A percentile compares a stretch with the other conserved stretches of the same genome.
Conservation (phyloP, 2,329 filamentous ascomycete species). For the Colletotrichum viniferum region DNA sequence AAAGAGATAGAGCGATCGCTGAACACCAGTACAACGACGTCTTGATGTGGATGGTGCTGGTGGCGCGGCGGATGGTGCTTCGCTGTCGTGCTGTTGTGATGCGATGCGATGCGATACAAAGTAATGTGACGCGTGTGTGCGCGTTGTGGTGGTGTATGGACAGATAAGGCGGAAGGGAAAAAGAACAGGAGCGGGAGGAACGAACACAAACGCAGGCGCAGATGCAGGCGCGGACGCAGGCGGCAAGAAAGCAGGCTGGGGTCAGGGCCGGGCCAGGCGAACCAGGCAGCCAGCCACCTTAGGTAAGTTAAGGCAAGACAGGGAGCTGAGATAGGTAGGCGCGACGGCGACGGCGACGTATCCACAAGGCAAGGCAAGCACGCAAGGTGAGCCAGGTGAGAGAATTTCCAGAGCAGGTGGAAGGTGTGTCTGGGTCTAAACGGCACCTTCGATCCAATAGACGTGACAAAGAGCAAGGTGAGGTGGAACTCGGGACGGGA, state of each 20-base stretch:
- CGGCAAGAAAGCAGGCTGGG: neutral
- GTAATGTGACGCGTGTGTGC: conserved; percentile 10
- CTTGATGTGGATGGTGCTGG: neutral
- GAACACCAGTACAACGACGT: neutral
- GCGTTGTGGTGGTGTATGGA: conserved; percentile 5
- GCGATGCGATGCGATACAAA: conserved; percentile 1
- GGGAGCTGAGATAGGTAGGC: neutral
- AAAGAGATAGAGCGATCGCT: neutral
- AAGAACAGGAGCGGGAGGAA: neutral
- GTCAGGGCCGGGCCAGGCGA: neutral
- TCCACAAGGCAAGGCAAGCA: neutral
- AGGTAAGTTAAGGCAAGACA: neutral
- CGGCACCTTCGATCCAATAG: neutral
- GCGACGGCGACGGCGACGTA: neutral
- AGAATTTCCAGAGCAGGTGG: neutral
- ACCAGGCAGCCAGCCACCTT: neutral
- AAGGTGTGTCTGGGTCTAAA: neutral
- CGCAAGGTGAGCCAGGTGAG: neutral
- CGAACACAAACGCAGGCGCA: neutral
- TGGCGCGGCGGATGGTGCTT: neutral
- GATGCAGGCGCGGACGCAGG: neutral
- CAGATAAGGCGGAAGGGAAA: neutral
- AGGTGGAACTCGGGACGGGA: neutral
- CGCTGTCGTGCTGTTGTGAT: neutral
- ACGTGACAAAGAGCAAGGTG: neutral